Evolutionary conservation across 2,329 filamentous ascomycete species (phyloP).

Genomic region (Bipolaris oryzae): DNA sequence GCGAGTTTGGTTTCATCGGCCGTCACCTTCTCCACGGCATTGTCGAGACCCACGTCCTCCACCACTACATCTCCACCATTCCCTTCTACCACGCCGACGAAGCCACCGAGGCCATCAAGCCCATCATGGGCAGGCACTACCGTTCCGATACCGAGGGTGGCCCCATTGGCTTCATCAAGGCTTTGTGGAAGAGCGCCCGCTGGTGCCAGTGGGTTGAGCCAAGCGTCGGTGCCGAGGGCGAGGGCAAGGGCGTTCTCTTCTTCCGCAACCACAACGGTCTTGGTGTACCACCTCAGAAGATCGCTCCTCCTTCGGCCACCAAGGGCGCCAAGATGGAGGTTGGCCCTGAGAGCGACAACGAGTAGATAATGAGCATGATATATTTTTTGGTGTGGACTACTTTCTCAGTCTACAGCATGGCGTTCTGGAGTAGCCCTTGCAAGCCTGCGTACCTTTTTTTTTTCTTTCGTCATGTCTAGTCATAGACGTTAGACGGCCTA

Average conservation of each 20-base stretch:
- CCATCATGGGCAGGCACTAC: conserved; percentile 95
- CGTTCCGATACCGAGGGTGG: conserved; percentile 80
- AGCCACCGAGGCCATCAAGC: conserved; percentile 91
- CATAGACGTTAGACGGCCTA: conserved; percentile 20
- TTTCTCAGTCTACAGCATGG: conserved; percentile 19
- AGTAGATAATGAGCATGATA: conserved; percentile 29
- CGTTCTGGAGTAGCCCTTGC: conserved; percentile 24
- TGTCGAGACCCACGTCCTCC: conserved; percentile 95
- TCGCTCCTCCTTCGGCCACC: conserved; percentile 28
- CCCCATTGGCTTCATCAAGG: conserved; percentile 77
- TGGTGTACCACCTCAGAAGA: conserved; percentile 59
- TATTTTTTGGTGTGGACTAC: conserved; percentile 26
- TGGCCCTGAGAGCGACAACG: conserved; percentile 40
- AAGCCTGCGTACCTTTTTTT: conserved; percentile 15
- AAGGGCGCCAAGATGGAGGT: conserved; percentile 46
- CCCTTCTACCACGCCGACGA: conserved; percentile 97
- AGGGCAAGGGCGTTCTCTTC: conserved; percentile 85
- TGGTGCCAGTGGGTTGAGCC: conserved; percentile 99
- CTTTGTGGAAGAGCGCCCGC: conserved; percentile 79
- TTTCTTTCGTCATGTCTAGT: conserved; percentile 22
- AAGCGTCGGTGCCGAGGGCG: conserved; percentile 76
- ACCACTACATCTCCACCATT: conserved; percentile 96
- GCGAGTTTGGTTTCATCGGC: conserved; percentile 95
- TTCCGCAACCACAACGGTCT: conserved; percentile 93
- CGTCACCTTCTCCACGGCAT: conserved; percentile 92